Evolutionary conservation across 139 green algal genomes (phyloP).

Genomic region (Bryopsis sp.): DNA sequence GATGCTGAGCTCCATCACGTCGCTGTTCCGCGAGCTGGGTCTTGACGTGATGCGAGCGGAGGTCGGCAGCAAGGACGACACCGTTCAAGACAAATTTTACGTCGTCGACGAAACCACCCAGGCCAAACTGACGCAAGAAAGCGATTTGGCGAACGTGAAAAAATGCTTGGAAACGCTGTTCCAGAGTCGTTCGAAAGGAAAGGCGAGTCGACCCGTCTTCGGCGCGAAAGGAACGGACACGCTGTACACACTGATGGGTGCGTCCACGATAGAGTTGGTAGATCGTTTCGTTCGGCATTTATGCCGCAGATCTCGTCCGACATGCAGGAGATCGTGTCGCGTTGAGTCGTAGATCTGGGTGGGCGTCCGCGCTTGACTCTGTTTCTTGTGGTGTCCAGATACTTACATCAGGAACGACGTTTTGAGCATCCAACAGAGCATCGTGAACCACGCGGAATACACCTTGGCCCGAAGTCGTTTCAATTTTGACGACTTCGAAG

Average conservation of each 20-base stretch:
- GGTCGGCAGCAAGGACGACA: constrained; percentile 34
- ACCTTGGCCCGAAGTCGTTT: constrained; percentile 87
- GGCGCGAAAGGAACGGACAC: constrained; percentile 36
- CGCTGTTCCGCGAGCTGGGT: constrained; percentile 62
- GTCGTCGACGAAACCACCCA: constrained; percentile 40
- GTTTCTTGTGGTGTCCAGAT: constrained; percentile 46
- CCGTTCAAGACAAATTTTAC: constrained; percentile 73
- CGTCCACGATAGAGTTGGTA: constrained; percentile 11
- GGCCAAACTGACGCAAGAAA: constrained; percentile 46
- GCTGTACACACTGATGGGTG: constrained; percentile 77
- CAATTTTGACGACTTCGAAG: constrained; percentile 91
- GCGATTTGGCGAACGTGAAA: constrained; percentile 41
- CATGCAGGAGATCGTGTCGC: neutral
- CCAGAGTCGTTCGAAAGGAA: constrained; percentile 27
- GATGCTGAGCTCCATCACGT: constrained; percentile 37
- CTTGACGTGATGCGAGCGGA: constrained; percentile 63
- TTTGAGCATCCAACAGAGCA: constrained; percentile 88
- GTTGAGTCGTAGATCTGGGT: neutral
- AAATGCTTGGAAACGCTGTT: constrained; percentile 38
- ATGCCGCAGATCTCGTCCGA: too few species aligned
- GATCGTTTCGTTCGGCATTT: neutral
- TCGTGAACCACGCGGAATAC: constrained; percentile 98
- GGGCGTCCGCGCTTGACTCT: neutral
- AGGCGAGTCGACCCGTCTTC: constrained; percentile 35
- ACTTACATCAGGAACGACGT: constrained; percentile 94